These are phyloP conservation scores for Abelmoschus esculentus DNA, from an alignment of 345 rosid genomes.

Conservation along the genomic window DNA sequence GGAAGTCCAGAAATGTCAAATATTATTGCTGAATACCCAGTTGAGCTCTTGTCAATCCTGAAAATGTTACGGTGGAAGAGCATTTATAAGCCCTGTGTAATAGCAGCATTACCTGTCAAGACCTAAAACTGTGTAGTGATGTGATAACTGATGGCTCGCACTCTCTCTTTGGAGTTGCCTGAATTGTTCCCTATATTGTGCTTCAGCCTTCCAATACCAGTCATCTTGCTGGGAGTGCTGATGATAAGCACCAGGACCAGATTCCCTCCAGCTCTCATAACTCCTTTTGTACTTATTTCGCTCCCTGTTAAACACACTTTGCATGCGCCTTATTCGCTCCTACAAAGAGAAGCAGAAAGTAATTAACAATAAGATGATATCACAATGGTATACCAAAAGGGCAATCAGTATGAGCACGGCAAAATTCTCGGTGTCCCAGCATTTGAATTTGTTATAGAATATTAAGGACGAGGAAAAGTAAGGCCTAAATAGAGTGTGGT, in stretches of 20 bases:
- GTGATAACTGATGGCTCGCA: slow-evolving; percentile 59
- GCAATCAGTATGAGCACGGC: neutral
- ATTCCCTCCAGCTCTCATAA: slow-evolving; percentile 78
- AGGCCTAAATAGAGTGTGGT: neutral
- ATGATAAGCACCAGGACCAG: slow-evolving; percentile 54
- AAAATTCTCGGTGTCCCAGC: neutral
- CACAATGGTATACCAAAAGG: neutral
- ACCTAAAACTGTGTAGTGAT: slow-evolving; percentile 85
- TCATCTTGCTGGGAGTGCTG: slow-evolving; percentile 91
- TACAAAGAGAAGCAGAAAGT: slow-evolving; percentile 20
- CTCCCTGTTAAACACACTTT: slow-evolving; percentile 90
- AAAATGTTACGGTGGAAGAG: neutral
- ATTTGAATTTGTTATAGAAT: neutral
- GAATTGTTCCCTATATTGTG: slow-evolving; percentile 40
- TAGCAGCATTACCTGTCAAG: slow-evolving; percentile 68
- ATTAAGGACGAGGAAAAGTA: neutral
- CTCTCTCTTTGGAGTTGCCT: slow-evolving; percentile 49
- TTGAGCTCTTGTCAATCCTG: neutral
- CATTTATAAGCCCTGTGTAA: neutral
- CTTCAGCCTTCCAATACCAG: slow-evolving; percentile 91
- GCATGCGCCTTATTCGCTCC: slow-evolving; percentile 98
- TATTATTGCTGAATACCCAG: neutral
- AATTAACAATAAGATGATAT: neutral
- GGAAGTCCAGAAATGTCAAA: slow-evolving; percentile 13
- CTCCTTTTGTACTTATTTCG: slow-evolving; percentile 62